These are phyloP conservation scores for Trichophyton equinum DNA, from an alignment of 2,329 filamentous ascomycete genomes.

Conservation along the genomic window DNA sequence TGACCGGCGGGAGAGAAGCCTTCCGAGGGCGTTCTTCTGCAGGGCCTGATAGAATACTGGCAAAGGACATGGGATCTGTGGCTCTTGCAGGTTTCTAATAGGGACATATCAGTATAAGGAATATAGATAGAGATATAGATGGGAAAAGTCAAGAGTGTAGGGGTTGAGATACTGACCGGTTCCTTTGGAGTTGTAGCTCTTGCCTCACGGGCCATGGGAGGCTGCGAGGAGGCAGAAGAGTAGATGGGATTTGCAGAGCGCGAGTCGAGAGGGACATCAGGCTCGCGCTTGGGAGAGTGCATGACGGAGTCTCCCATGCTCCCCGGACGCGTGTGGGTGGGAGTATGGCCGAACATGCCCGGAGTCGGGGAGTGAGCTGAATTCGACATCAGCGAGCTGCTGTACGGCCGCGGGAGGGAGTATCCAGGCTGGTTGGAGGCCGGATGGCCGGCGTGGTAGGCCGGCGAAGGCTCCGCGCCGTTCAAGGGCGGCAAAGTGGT, in stretches of 20 bases:
- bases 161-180: constrained; percentile 23
- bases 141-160: not conserved
- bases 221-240: constrained; percentile 24
- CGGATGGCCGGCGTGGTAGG: constrained; percentile 19
- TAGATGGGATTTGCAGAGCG: constrained; percentile 17
- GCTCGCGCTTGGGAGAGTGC: constrained; percentile 32
- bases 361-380: constrained; percentile 24
- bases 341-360: constrained; percentile 23
- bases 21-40: constrained; percentile 47
- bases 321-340: constrained; percentile 32
- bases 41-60: constrained; percentile 76
- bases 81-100: constrained; percentile 57
- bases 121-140: not conserved
- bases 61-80: constrained; percentile 87
- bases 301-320: constrained; percentile 24
- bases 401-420: constrained; percentile 25
- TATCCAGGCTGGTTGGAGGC: constrained; percentile 21
- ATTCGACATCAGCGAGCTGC: constrained; percentile 24
- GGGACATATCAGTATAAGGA: not conserved
- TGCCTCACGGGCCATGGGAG: constrained; percentile 22
- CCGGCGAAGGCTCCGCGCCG: constrained; percentile 25
- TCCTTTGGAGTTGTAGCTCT: constrained; percentile 28
- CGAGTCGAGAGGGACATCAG: constrained; percentile 17
- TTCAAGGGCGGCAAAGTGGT: constrained; percentile 30
- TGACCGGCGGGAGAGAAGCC: constrained; percentile 32